Conservation (phyloP, 257 asterid genomes). For the Rauvolfia tetraphylla region DNA sequence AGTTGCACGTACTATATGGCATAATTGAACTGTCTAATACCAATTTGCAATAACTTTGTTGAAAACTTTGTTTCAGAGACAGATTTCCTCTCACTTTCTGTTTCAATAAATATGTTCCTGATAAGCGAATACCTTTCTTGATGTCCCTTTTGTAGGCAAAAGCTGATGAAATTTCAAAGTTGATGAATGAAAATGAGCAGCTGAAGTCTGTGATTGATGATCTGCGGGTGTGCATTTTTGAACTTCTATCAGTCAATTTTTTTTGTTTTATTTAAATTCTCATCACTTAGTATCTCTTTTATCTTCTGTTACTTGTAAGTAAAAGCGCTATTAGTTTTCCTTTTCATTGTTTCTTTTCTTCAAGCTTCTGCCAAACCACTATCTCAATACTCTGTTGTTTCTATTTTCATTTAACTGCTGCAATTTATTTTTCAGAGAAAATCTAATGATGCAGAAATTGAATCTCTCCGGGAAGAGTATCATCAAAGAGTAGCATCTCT, state of each 20-base stretch:
- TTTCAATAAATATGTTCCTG: not conserved
- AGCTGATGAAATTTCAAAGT: conserved; percentile 89
- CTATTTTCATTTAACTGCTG: not conserved
- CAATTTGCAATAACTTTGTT: not conserved
- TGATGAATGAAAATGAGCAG: conserved; percentile 92
- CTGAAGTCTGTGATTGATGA: conserved; percentile 64
- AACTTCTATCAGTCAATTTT: not conserved
- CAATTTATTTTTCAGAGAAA: conserved; percentile 51
- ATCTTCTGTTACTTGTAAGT: not conserved
- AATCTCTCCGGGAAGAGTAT: conserved; percentile 90
- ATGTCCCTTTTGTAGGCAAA: conserved; percentile 56
- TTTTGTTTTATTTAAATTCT: not conserved
- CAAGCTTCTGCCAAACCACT: not conserved
- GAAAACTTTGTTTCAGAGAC: not conserved
- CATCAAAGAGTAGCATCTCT: conserved; percentile 86
- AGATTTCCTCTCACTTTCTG: not conserved
- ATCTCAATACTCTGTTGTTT: not conserved
- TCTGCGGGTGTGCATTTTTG: conserved; percentile 45
- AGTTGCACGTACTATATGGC: not conserved
- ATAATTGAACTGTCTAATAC: not conserved
- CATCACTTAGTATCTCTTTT: not conserved
- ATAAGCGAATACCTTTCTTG: not conserved
- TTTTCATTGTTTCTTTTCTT: not conserved
- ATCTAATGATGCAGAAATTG: conserved; percentile 82
- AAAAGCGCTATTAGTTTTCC: not conserved